Conservation (phyloP, 441 rosid species). For the Hypseocharis bilobata region DNA sequence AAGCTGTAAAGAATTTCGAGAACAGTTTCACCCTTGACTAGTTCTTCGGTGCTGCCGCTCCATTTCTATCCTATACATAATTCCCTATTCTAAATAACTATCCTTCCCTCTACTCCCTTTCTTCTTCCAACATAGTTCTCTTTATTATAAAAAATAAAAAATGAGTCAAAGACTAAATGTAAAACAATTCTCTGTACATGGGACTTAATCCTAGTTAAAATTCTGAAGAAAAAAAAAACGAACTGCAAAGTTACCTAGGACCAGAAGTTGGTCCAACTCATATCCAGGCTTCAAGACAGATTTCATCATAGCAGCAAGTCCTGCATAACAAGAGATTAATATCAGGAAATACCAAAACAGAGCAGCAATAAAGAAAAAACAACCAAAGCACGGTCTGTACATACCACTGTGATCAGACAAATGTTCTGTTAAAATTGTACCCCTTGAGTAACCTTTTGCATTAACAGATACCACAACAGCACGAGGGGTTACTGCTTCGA, state of each 20-base stretch:
- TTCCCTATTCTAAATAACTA: no score
- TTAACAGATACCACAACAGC: conserved; percentile 52
- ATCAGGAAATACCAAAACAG: conserved; percentile 20
- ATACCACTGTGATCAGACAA: conserved; percentile 89
- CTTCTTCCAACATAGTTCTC: not conserved
- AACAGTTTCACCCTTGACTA: not conserved
- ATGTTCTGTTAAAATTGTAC: conserved; percentile 69
- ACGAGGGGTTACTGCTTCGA: conserved; percentile 57
- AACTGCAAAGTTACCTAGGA: conserved; percentile 51
- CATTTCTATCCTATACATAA: not conserved
- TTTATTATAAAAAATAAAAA: not conserved
- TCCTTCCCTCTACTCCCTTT: not conserved
- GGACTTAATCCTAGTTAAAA: not conserved
- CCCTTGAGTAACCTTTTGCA: conserved; percentile 53
- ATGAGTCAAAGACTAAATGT: not conserved
- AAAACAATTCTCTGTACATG: not conserved
- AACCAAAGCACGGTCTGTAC: conserved; percentile 7
- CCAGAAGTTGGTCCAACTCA: conserved; percentile 71
- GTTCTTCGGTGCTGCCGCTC: not conserved
- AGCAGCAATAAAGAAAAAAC: conserved; percentile 9
- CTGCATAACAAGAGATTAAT: conserved; percentile 37
- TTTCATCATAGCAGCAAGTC: conserved; percentile 53
- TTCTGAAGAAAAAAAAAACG: conserved; percentile 1
- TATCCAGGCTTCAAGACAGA: conserved; percentile 74
- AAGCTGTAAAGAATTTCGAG: not conserved